These are phyloP conservation scores for Lumnitzera racemosa DNA, from an alignment of 345 rosid species.

Conservation along the genomic window DNA sequence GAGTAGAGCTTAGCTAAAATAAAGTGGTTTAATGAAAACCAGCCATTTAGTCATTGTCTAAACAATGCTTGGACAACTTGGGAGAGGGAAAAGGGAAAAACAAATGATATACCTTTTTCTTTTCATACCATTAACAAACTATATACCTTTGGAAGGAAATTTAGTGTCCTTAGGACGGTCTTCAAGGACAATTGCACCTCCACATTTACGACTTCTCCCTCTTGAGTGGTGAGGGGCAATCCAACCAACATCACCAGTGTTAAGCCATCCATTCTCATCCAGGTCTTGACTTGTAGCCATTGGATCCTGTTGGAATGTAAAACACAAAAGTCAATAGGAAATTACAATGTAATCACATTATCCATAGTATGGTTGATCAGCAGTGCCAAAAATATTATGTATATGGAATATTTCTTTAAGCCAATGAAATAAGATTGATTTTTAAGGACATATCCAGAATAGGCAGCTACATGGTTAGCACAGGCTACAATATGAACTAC, in stretches of 20 bases:
- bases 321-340: background rate
- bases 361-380: too few species aligned
- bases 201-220: conserved; percentile 74
- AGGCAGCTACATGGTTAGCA: too few species aligned
- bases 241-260: conserved; percentile 95
- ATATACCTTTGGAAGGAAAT: conserved; percentile 80
- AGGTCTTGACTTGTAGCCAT: conserved; percentile 62
- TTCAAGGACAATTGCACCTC: conserved; percentile 80
- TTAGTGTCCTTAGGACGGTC: conserved; percentile 98
- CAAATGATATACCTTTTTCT: background rate
- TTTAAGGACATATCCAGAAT: too few species aligned
- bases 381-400: too few species aligned
- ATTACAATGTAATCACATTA: too few species aligned
- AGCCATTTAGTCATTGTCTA: background rate
- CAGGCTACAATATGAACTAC: too few species aligned
- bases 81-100: background rate
- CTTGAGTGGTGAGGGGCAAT: conserved; percentile 67
- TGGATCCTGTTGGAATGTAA: conserved; percentile 42
- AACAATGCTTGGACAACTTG: background rate
- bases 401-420: too few species aligned
- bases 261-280: conserved; percentile 77
- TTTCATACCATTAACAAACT: background rate
- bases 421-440: too few species aligned
- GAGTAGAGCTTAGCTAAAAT: too few species aligned
- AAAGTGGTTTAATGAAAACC: too few species aligned